These are phyloP conservation scores for Saraca asoca DNA, from an alignment of 331 rosid genomes.

Conservation along the genomic window DNA sequence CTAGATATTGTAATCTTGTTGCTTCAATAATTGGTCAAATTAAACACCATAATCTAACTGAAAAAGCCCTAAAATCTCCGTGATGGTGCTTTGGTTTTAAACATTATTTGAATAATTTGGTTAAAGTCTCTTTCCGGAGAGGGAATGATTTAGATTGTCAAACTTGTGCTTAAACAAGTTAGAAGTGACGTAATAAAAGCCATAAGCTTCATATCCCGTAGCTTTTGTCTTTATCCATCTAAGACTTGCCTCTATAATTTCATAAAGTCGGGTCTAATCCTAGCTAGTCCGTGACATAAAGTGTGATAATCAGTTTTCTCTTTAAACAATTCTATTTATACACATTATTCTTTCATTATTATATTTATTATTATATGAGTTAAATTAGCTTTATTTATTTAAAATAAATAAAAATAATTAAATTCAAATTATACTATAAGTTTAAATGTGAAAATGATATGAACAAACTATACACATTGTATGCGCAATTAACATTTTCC, in stretches of 20 bases:
- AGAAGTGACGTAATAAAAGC: slow-evolving; percentile 36
- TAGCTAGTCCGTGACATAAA: slow-evolving; percentile 35
- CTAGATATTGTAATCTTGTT: no score
- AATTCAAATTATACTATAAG: no score
- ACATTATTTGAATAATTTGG: slow-evolving; percentile 30
- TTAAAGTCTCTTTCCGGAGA: slow-evolving; percentile 26
- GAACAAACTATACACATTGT: no score
- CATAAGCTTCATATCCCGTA: slow-evolving; percentile 23
- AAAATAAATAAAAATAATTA: no score
- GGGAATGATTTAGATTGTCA: slow-evolving; percentile 33
- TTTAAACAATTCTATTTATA: no score
- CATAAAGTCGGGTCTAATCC: not conserved
- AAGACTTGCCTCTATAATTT: slow-evolving; percentile 25
- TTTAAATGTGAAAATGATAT: no score
- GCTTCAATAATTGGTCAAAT: no score
- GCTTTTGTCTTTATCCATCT: slow-evolving; percentile 32
- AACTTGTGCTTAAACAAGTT: slow-evolving; percentile 16
- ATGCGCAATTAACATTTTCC: no score
- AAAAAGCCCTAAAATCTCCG: not conserved
- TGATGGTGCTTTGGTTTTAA: slow-evolving; percentile 6
- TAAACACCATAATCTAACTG: slow-evolving; percentile 3
- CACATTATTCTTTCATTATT: no score
- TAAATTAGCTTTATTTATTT: no score
- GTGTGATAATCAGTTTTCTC: not conserved
- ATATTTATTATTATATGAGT: no score